Evolutionary conservation across 1,139 yeast species (phyloP), one percentile per base, ranked within the genome.

Genomic region (Candida freyschussii): DNA sequence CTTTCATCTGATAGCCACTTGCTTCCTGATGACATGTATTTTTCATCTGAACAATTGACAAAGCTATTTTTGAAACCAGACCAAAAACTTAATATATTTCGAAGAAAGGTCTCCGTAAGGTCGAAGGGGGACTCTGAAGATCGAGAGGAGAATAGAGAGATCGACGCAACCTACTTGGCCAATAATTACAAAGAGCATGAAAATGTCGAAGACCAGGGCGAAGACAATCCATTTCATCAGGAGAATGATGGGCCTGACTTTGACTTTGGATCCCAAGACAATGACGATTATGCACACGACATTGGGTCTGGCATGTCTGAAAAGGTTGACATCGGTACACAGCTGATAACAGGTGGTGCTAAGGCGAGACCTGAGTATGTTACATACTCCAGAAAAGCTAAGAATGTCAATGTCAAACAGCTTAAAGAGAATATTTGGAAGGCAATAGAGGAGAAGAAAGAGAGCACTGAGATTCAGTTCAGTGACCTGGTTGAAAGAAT

Each of bases 391-490:
- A 68, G 82, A 34, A 76, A 78, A 4, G 91, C 96, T 4, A 89
- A 87, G 55, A 72, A 80, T 45, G 95, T 91, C 13, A 94, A 91
- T 54, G 83, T 91, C 27, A 75, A 76, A 47, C 63, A 70, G 24
- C 65, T 91, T 39, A 91, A 91, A 59, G 85, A 83, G 42, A 86
- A 86, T 51, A 54, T 91, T 27, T 91, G 97, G 96, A 67, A 68
- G 21, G 71, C 76, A 1, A 65, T 78, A 13, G 63, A 61, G 11
- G 29, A 16, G 10, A 28, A 27, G 23, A 31, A 35, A 30, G 34
- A 48, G 10, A 40, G 39, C 2, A 43, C 45, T 16, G 45, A 37
- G 10, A 33, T 37, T 24, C 41, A 40, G 30, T 75, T 80, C 47
- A 70, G 72, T 6, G 62, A 65, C 4, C 56, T 75, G 26, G 69